These are phyloP conservation scores for Thoreauomyces humboldtii DNA, from an alignment of 192 early-diverging fungal species.

Conservation along the genomic window DNA sequence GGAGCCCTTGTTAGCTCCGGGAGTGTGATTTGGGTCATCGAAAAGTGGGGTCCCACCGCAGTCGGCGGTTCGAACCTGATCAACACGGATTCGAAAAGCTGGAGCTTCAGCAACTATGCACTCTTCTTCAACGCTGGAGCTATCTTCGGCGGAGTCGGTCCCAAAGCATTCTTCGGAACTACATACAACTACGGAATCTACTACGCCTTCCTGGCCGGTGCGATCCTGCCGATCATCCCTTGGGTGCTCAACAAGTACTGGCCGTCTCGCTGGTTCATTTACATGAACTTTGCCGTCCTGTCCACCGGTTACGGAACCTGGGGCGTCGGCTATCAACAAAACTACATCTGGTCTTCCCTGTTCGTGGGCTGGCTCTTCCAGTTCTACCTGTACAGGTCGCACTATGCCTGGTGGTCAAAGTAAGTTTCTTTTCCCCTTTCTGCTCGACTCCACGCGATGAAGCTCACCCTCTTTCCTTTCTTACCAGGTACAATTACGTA, in stretches of 20 bases:
- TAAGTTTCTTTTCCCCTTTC: no score
- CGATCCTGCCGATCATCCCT: conserved; percentile 34
- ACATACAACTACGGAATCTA: no score
- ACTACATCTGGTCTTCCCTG: conserved; percentile 32
- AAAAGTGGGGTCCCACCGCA: no score
- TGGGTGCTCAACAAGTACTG: conserved; percentile 40
- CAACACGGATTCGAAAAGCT: conserved; percentile 18
- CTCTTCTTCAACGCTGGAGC: conserved; percentile 68
- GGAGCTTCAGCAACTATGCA: conserved; percentile 22
- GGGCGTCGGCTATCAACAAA: neutral
- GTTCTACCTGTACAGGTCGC: conserved; percentile 47
- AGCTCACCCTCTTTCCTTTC: no score
- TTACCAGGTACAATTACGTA: conserved; percentile 72
- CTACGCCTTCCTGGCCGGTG: conserved; percentile 33
- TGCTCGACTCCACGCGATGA: no score
- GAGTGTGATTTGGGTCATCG: no score
- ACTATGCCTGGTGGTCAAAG: conserved; percentile 48
- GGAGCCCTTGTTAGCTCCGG: no score
- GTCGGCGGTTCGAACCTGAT: neutral
- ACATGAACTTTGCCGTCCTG: conserved; percentile 52
- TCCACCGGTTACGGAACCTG: neutral
- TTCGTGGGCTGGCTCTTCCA: conserved; percentile 38
- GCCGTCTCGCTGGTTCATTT: conserved; percentile 4
- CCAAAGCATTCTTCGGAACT: conserved; percentile 61
- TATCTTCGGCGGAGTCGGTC: conserved; percentile 76